Base-by-base conservation (phyloP, 2,329 filamentous ascomycete genomes). In the Colletotrichum liaoningense region DNA sequence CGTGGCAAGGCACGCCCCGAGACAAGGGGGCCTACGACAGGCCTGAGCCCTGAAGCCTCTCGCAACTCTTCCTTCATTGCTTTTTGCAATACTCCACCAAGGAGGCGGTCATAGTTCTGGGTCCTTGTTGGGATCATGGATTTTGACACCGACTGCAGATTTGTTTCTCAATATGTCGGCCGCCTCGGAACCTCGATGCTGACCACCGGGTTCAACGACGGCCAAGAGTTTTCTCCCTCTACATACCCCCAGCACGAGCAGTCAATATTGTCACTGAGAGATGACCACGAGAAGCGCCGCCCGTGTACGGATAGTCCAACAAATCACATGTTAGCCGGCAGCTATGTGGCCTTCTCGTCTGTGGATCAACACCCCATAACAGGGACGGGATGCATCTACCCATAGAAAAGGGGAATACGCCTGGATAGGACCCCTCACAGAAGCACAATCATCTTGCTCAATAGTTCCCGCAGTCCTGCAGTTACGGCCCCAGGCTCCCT, bases 1-100 rank as follows among this genome's bases (percentile, higher is more conserved):
- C 67, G 28, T 69, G 35, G 67, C 70, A 73, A 66, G 67, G 35
- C 33, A 52, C 26, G 67, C 70, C 62, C 60, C 55, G 55, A 70
- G 67, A 70, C 70, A 63, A 56, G 67, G 54, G 46, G 46, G 11
- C 35, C 60, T n/a, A 42, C 30, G 59, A 16, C 38, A 59, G 64
- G 58, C 65, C 49, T n/a, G 46, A 65, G 35, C 67, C 67, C 62
- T 57, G 66, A 38, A 49, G 33, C 54, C 59, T 60, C 54, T 63
- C 66, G 59, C 70, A 60, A 64, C 55, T 64, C 55, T 69, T 64
- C 42, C 65, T 54, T 42, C 58, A 26, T 72, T 68, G 58, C 59
- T 63, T 72, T 72, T 72, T 57, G n/a, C 26, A 9, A 14, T 7
- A 52, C 52, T 42, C 42, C 58, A 58, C 69, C 54, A 38, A 35